A percentile compares a stretch with the other conserved stretches of the same genome.
Evolutionary conservation across 129 eudicot species (phyloP).

Genomic region (Pseudognaphalium luteoalbum): DNA sequence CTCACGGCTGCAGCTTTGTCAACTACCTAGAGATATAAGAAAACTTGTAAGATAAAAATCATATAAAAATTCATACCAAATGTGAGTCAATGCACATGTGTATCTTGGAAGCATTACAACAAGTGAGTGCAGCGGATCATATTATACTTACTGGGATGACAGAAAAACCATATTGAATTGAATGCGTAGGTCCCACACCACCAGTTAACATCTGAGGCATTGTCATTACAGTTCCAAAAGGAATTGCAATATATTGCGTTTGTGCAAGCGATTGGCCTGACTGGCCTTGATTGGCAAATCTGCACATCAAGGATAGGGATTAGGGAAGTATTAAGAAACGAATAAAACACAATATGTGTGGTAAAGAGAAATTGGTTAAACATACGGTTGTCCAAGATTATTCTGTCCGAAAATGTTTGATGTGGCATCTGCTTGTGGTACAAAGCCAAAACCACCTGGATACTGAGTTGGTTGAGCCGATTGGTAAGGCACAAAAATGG

Average conservation of each 20-base stretch:
- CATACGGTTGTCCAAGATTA: conserved; percentile 67
- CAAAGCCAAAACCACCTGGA: conserved; percentile 54
- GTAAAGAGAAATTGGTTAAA: conserved; percentile 6
- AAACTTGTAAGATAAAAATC: no score
- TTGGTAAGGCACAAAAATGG: conserved; percentile 61
- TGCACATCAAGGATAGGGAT: conserved; percentile 24
- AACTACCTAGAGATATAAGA: no score
- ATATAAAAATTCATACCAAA: no score
- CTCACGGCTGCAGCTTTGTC: no score
- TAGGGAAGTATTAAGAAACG: not conserved
- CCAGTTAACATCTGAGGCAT: conserved; percentile 92
- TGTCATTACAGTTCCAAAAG: conserved; percentile 87
- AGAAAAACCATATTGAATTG: conserved; percentile 88
- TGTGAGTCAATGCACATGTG: no score
- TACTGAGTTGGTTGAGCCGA: conserved; percentile 61
- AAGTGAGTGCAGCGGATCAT: no score
- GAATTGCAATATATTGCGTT: conserved; percentile 54
- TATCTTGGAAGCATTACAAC: no score
- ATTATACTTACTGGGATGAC: conserved; percentile 74
- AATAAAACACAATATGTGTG: not conserved
- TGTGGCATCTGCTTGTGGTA: conserved; percentile 10
- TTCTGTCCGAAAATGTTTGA: conserved; percentile 58
- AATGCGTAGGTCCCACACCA: conserved; percentile 67
- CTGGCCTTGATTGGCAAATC: conserved; percentile 53
- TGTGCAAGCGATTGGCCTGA: conserved; percentile 48